A percentile compares a stretch with the other conserved stretches of the same genome.
phyloP scores from a whole-genome alignment of 179 eudicot species.

The Amaranthus tricolor region DNA sequence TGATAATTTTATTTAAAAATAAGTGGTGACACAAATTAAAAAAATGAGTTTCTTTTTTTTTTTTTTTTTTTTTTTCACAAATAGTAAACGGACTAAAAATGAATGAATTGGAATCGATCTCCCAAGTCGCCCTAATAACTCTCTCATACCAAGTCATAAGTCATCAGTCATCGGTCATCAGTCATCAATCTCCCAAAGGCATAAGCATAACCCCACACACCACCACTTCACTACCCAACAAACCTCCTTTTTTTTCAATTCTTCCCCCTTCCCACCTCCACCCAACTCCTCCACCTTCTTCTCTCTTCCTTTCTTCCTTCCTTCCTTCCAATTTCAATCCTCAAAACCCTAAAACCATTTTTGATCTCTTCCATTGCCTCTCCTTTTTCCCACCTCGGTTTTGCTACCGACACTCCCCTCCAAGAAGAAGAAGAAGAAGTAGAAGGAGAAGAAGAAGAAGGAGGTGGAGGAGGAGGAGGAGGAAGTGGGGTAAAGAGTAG shows the following conservation, averaged over 20 bases:
- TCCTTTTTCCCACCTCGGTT: background rate
- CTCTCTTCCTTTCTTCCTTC: background rate
- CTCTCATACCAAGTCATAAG: too few relatives aligned
- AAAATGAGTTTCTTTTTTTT: too few relatives aligned
- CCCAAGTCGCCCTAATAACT: too few relatives aligned
- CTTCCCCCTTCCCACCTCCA: background rate
- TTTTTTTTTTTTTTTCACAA: too few relatives aligned
- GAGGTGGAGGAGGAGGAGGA: too few relatives aligned
- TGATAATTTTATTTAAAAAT: too few relatives aligned
- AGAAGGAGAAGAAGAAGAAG: too few relatives aligned
- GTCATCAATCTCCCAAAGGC: background rate
- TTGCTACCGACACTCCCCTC: background rate
- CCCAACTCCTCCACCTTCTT: constrained; percentile 8
- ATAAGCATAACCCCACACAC: constrained; percentile 2
- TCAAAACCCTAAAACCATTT: constrained; percentile 12
- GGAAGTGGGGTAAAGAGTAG: too few relatives aligned
- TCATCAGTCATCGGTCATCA: too few relatives aligned
- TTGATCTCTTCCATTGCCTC: background rate
- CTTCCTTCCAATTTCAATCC: background rate
- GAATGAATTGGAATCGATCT: too few relatives aligned
- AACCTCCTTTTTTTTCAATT: constrained; percentile 15
- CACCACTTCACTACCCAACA: constrained; percentile 29
- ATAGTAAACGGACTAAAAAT: too few relatives aligned
- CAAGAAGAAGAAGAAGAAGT: background rate
- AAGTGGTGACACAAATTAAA: too few relatives aligned